Conservation (phyloP, 176 grass and related monocot species). For the Alloteropsis semialata region DNA sequence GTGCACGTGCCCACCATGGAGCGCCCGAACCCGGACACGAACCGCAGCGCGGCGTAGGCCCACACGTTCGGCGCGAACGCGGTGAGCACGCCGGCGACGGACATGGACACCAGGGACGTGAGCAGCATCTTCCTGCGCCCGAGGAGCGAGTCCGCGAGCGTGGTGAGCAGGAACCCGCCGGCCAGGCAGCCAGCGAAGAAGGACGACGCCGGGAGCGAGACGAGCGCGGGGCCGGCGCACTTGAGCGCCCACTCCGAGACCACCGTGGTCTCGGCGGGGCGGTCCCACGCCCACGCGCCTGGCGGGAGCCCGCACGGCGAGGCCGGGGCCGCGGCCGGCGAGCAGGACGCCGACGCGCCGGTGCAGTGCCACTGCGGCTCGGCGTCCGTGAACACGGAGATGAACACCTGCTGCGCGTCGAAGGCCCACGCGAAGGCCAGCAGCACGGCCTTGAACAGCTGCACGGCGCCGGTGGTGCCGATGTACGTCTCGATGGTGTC, state of each 20-base stretch:
- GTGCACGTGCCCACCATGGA: slow-evolving; percentile 66
- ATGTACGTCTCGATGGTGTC: slow-evolving; percentile 76
- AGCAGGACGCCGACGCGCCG: slow-evolving; percentile 30
- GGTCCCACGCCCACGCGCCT: slow-evolving; percentile 69
- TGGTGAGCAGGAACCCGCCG: slow-evolving; percentile 72
- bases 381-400: slow-evolving; percentile 85
- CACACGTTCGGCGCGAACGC: slow-evolving; percentile 72
- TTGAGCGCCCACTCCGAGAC: slow-evolving; percentile 82
- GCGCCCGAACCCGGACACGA: slow-evolving; percentile 63
- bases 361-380: slow-evolving; percentile 77
- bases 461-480: slow-evolving; percentile 31
- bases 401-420: slow-evolving; percentile 96
- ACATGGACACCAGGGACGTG: slow-evolving; percentile 50
- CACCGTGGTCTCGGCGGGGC: slow-evolving; percentile 36
- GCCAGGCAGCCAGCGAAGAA: slow-evolving; percentile 81
- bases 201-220: slow-evolving; percentile 69
- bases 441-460: slow-evolving; percentile 60
- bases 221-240: slow-evolving; percentile 61
- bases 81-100: slow-evolving; percentile 55
- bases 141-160: slow-evolving; percentile 73
- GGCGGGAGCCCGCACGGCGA: slow-evolving; percentile 50
- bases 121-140: slow-evolving; percentile 83
- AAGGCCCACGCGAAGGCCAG: slow-evolving; percentile 78
- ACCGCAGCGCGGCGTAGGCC: slow-evolving; percentile 67
- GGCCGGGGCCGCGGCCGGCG: slow-evolving; percentile 7